Evolutionary conservation across 495 filamentous ascomycete genomes (phyloP).

Genomic region (Sordaria brevicollis): DNA sequence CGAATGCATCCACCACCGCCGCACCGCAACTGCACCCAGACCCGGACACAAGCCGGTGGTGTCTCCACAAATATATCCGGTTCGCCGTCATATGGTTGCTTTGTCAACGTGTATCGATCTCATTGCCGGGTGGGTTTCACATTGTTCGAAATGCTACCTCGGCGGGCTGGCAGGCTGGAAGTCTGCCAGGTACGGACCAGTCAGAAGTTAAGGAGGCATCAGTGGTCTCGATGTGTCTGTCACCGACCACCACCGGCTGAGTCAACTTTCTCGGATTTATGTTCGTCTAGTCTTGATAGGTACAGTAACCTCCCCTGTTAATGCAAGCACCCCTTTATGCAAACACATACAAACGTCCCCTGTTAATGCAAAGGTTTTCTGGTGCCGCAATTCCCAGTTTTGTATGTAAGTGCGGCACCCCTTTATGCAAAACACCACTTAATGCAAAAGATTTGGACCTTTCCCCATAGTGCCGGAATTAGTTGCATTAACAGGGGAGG

Average conservation of each 20-base stretch:
- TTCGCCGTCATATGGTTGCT: neutral
- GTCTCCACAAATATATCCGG: neutral
- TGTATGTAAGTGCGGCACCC: too few species aligned
- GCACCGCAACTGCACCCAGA: neutral
- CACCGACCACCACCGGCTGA: neutral
- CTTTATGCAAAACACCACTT: too few species aligned
- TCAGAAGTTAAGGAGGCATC: neutral
- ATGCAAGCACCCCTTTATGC: too few species aligned
- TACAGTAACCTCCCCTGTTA: too few species aligned
- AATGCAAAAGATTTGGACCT: too few species aligned
- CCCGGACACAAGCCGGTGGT: neutral
- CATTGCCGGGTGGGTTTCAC: neutral
- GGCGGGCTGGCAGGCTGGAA: neutral
- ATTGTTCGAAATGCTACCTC: neutral
- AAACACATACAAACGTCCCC: too few species aligned
- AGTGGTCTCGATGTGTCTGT: neutral
- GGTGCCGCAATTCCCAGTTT: too few species aligned
- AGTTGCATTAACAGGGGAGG: too few species aligned
- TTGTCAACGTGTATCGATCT: neutral
- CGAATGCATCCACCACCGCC: neutral
- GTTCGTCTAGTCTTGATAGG: neutral
- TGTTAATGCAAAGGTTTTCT: too few species aligned
- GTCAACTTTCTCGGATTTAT: neutral
- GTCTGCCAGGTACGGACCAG: neutral
- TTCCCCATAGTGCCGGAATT: too few species aligned